phyloP scores from a whole-genome alignment of 2,329 filamentous ascomycete species.

The Apiospora aurea region DNA sequence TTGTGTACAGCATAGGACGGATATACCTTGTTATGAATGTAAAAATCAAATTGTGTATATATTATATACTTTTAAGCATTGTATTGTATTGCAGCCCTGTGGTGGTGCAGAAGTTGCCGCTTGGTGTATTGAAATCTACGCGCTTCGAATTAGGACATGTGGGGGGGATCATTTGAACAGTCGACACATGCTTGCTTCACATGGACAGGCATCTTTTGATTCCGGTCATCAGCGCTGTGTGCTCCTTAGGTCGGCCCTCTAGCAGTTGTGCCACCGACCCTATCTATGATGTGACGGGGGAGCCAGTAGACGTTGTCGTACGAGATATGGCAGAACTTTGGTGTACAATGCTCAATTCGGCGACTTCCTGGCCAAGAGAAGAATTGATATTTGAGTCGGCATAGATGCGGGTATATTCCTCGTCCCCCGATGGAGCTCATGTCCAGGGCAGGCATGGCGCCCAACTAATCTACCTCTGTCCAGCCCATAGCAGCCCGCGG shows the following conservation, averaged over 20 bases:
- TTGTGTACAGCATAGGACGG: not conserved
- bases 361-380: not conserved
- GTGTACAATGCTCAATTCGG: not conserved
- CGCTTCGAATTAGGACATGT: too few species aligned
- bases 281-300: not conserved
- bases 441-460: not conserved
- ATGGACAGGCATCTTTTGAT: too few species aligned
- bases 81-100: too few species aligned
- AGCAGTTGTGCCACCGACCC: not conserved
- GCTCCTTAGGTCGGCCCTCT: not conserved
- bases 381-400: not conserved
- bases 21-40: constrained; percentile 9
- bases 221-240: too few species aligned
- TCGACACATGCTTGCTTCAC: too few species aligned
- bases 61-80: not conserved
- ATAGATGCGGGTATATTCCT: constrained; percentile 15
- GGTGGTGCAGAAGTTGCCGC: not conserved
- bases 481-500: not conserved
- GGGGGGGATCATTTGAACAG: too few species aligned
- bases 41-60: not conserved
- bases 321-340: not conserved
- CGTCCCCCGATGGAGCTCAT: not conserved
- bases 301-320: too few species aligned
- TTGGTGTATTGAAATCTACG: too few species aligned
- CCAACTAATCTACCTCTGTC: not conserved